Base-by-base conservation (phyloP, 2,329 filamentous ascomycete genomes). In the Elsinoe australis region DNA sequence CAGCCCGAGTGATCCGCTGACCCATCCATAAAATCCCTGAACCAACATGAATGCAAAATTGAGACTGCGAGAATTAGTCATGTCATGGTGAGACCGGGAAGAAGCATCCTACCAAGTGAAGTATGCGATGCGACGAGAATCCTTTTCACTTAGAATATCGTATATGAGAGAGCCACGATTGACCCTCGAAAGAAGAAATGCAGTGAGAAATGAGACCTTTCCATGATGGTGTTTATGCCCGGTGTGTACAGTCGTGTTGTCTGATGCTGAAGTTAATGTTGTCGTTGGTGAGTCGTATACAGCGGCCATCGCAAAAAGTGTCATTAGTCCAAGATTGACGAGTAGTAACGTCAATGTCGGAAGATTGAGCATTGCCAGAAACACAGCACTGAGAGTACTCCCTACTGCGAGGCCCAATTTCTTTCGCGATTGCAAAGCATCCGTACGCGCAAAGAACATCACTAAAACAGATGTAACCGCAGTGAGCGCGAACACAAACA, bases 31-130 rank as follows among this genome's bases (percentile, higher is more conserved):
- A 53, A 90, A 87, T 32, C 89, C 85, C 60, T 98, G 92, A 1
- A 98, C 80, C 26, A 85, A 70, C 92, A 98, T 98, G 65, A 98
- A 98, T 5, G 73, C 75, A 57, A 98, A 88, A 62, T 98, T 98
- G 49, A 98, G 76, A 53, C 87, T 94, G 61, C 5, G 10, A 44
- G n/a, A 14, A n/a, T 56, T 39, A 58, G 53, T 41, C 47, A 35
- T 21, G 24, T 32, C 29, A 18, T 34, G 22, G 31, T 19, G 31
- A 39, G 34, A 28, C 41, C 31, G 19, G 26, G 32, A 22, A 15
- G 0, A 29, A 17, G 17, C 63, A n/a, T n/a, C 82, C 61, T 72
- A 94, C 85, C 75, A 78, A 80, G 95, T 95, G 58, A 96, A 98
- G 67, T 98, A 98, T 56, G 95, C 94, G 54, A 98, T 96, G 35